These are phyloP conservation scores for Metschnikowia cubensis DNA, from an alignment of 805 yeast genomes.

Conservation along the genomic window DNA sequence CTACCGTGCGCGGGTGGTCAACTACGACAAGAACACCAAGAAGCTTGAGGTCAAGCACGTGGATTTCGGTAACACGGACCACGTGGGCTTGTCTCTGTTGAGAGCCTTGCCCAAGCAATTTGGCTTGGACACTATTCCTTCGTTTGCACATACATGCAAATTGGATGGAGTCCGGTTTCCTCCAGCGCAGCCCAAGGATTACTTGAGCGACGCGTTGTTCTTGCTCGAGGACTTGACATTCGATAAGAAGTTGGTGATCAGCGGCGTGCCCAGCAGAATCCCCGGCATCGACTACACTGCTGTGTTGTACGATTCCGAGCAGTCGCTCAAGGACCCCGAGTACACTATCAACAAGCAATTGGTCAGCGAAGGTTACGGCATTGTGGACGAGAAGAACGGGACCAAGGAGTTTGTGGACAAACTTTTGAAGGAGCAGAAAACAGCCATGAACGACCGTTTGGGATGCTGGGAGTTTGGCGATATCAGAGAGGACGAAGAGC, in stretches of 20 bases:
- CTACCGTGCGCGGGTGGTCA: constrained; percentile 54
- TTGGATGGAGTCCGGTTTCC: constrained; percentile 56
- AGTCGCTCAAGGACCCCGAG: constrained; percentile 48
- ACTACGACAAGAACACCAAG: constrained; percentile 41
- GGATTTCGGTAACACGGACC: constrained; percentile 57
- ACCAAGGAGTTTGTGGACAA: constrained; percentile 30
- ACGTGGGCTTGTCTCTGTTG: constrained; percentile 42
- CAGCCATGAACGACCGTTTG: constrained; percentile 46
- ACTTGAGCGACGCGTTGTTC: constrained; percentile 50
- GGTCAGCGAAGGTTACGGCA: constrained; percentile 56
- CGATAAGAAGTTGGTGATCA: constrained; percentile 52
- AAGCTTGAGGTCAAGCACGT: constrained; percentile 51
- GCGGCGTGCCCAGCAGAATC: constrained; percentile 41
- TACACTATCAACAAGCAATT: constrained; percentile 59
- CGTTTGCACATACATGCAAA: constrained; percentile 53
- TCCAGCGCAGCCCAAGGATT: constrained; percentile 52
- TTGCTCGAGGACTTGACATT: constrained; percentile 50
- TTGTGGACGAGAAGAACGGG: constrained; percentile 39
- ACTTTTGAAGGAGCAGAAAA: constrained; percentile 40
- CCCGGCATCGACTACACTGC: constrained; percentile 46
- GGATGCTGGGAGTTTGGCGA: constrained; percentile 82
- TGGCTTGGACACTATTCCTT: constrained; percentile 34
- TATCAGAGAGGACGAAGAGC: constrained; percentile 53
- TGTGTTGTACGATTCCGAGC: constrained; percentile 53
- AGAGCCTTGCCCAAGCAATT: constrained; percentile 53